A percentile compares a stretch with the other conserved stretches of the same genome.
Evolutionary conservation across 169 alveolate genomes (phyloP).

Genomic region (Plasmodium billcollinsi): DNA sequence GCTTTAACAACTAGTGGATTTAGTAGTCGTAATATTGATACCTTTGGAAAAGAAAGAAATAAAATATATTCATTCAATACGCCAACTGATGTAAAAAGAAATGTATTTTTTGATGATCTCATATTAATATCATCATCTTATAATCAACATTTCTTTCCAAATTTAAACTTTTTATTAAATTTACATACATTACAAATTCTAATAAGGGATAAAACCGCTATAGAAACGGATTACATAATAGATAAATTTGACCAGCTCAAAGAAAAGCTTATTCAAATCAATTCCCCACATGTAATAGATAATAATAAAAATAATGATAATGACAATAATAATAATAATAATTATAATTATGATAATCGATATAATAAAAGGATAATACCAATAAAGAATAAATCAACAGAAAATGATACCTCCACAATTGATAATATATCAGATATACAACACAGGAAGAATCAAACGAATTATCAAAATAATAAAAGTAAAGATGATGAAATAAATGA

Average conservation of each 20-base stretch:
- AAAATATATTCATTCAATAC: constrained; percentile 74
- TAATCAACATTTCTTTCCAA: constrained; percentile 63
- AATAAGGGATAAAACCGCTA: constrained; percentile 74
- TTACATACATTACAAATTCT: constrained; percentile 69
- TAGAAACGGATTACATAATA: constrained; percentile 68
- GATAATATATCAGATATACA: not conserved
- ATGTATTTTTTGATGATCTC: constrained; percentile 41
- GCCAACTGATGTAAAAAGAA: constrained; percentile 73
- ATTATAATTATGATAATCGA: not conserved
- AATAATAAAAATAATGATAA: not conserved
- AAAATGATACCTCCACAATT: not conserved
- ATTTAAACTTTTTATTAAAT: constrained; percentile 56
- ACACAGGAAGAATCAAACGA: not conserved
- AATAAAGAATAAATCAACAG: too few species aligned
- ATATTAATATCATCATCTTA: constrained; percentile 62
- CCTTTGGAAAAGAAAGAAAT: constrained; percentile 74
- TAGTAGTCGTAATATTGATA: constrained; percentile 69
- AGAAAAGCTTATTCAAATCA: constrained; percentile 30
- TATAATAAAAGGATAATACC: not conserved
- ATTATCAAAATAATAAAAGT: not conserved
- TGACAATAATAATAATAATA: not conserved
- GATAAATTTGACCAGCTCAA: constrained; percentile 64
- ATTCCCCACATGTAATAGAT: not conserved
- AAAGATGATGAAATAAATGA: constrained; percentile 24
- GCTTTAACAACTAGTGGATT: constrained; percentile 68